Percentiles rank a stretch among this genome's conserved stretches.
phyloP scores from a whole-genome alignment of 1,284 basidiomycete genomes.

The Leccinum cinnamomeum region DNA sequence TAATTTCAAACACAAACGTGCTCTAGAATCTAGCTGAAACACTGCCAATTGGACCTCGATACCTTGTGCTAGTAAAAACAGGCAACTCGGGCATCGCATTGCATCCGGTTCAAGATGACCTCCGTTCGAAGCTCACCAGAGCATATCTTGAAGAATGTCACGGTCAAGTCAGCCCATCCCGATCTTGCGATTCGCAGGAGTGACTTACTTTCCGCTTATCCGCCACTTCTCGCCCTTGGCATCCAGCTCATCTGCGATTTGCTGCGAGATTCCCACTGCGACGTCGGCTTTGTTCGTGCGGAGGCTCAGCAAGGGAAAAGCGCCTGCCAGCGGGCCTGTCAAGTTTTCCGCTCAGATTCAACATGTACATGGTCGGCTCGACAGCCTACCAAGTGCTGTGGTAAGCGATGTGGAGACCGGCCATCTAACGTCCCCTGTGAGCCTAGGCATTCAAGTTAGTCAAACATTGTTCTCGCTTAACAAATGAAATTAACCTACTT shows the following conservation, averaged over 20 bases:
- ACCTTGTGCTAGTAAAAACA: background rate
- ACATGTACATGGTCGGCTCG: background rate
- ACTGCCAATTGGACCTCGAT: background rate
- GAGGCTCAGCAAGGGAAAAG: slow-evolving; percentile 81
- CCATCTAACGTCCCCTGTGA: slow-evolving; percentile 91
- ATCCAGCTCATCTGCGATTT: slow-evolving; percentile 68
- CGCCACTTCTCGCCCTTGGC: slow-evolving; percentile 73
- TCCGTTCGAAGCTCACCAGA: slow-evolving; percentile 34
- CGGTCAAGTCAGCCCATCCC: background rate
- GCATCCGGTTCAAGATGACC: slow-evolving; percentile 4
- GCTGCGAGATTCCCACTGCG: slow-evolving; percentile 74
- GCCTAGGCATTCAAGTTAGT: slow-evolving; percentile 44
- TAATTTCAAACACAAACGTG: background rate
- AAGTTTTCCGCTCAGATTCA: slow-evolving; percentile 6
- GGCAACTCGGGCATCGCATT: background rate
- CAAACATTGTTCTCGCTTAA: slow-evolving; percentile 26
- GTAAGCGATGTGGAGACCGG: slow-evolving; percentile 80
- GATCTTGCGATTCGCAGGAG: background rate
- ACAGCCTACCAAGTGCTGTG: slow-evolving; percentile 67
- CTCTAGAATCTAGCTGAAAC: background rate
- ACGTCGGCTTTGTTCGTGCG: slow-evolving; percentile 98
- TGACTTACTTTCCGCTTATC: slow-evolving; percentile 73
- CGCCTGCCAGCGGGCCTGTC: slow-evolving; percentile 74
- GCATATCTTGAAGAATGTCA: slow-evolving; percentile 25
- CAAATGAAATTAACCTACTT: slow-evolving; percentile 54